Evolutionary conservation across 179 eudicot species (phyloP).

Genomic region (Gypsophila paniculata): DNA sequence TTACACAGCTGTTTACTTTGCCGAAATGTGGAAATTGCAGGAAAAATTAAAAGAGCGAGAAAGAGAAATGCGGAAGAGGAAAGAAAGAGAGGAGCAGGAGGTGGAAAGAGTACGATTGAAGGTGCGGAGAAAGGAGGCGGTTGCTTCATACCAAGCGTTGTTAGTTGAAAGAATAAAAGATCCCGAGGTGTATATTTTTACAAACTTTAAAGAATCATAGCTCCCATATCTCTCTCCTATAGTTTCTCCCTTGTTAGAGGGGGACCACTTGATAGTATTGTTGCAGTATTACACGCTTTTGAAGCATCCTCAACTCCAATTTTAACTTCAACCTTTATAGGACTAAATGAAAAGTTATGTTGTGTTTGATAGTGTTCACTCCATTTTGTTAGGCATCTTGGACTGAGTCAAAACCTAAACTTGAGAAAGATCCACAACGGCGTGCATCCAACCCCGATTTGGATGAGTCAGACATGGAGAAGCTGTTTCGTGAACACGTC

Average conservation of each 20-base stretch:
- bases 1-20: constrained; percentile 13
- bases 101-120: constrained; percentile 86
- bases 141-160: constrained; percentile 89
- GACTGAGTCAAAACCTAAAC: constrained; percentile 82
- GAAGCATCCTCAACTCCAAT: not conserved
- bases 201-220: not conserved
- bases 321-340: not conserved
- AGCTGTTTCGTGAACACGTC: constrained; percentile 86
- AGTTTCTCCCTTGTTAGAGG: not conserved
- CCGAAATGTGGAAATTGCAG: constrained; percentile 32
- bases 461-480: constrained; percentile 84
- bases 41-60: constrained; percentile 93
- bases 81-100: constrained; percentile 97
- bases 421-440: constrained; percentile 95
- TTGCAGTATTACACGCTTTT: not conserved
- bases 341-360: not conserved
- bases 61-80: constrained; percentile 75
- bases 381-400: constrained; percentile 66
- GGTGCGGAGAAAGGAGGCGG: constrained; percentile 91
- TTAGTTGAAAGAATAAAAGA: constrained; percentile 89
- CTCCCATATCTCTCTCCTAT: not conserved
- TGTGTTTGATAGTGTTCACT: not conserved
- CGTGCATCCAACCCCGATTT: constrained; percentile 76
- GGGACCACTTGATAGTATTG: not conserved
- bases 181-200: constrained; percentile 49